phyloP scores from a whole-genome alignment of 2,329 filamentous ascomycete genomes.

The Clarireedia hainanense region DNA sequence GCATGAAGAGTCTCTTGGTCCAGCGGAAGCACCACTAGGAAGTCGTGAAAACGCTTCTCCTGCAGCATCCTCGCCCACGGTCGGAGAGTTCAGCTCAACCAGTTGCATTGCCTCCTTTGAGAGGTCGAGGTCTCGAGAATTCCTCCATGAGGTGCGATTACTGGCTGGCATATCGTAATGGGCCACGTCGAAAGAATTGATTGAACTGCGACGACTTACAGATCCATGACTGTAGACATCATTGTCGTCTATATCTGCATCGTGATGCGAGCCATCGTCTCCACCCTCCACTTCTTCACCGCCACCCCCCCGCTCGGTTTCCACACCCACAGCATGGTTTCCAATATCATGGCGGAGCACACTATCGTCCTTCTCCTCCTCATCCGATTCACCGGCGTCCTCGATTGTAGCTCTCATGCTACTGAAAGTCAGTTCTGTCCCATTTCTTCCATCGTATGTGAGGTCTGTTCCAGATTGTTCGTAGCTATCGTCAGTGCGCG shows the following conservation, averaged over 20 bases:
- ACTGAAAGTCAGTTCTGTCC: slow-evolving; percentile 18
- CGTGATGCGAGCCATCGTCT: slow-evolving; percentile 27
- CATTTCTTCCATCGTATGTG: slow-evolving; percentile 14
- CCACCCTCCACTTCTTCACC: slow-evolving; percentile 13
- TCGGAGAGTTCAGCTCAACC: slow-evolving; percentile 22
- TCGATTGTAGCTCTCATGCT: slow-evolving; percentile 13
- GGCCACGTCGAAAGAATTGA: slow-evolving; percentile 25
- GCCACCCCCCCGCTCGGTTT: not conserved
- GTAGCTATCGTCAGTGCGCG: slow-evolving; percentile 25
- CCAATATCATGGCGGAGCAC: slow-evolving; percentile 3
- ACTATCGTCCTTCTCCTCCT: slow-evolving; percentile 2
- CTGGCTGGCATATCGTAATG: not conserved
- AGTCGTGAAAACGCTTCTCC: slow-evolving; percentile 38
- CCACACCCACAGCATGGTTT: not conserved
- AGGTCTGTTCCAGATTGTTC: slow-evolving; percentile 18
- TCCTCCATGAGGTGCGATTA: slow-evolving; percentile 3
- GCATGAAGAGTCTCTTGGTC: slow-evolving; percentile 29
- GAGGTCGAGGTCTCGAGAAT: not conserved
- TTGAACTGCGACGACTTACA: slow-evolving; percentile 18
- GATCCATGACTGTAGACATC: slow-evolving; percentile 28
- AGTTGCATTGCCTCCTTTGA: slow-evolving; percentile 12
- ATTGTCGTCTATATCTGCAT: slow-evolving; percentile 29
- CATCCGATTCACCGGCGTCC: slow-evolving; percentile 15
- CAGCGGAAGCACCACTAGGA: slow-evolving; percentile 27
- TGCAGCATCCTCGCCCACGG: slow-evolving; percentile 25